phyloP scores from a whole-genome alignment of 768 basidiomycete species.

The Dendrothele bispora region DNA sequence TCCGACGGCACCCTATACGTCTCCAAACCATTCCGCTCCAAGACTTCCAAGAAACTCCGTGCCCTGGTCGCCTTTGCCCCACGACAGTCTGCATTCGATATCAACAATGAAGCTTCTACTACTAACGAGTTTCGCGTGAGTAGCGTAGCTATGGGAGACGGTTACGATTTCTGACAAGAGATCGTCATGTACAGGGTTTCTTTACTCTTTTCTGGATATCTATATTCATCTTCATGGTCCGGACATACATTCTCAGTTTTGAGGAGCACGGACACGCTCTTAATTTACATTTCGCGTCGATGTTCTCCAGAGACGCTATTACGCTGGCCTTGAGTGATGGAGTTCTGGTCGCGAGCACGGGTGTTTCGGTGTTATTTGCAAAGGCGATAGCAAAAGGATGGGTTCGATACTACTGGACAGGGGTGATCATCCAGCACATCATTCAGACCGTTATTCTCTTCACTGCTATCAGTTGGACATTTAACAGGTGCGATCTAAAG shows the following conservation, averaged over 20 bases:
- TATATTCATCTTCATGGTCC: conserved; percentile 77
- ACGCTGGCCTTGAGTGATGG: conserved; percentile 84
- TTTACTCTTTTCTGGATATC: conserved; percentile 94
- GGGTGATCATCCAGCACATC: conserved; percentile 75
- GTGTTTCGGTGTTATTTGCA: conserved; percentile 81
- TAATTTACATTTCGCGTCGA: conserved; percentile 75
- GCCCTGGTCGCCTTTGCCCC: conserved; percentile 87
- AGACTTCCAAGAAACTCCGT: conserved; percentile 71
- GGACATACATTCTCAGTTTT: conserved; percentile 75
- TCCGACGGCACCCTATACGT: conserved; percentile 70
- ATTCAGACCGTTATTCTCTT: conserved; percentile 76
- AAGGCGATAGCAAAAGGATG: conserved; percentile 74
- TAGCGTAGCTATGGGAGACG: conserved; percentile 11
- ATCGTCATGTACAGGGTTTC: conserved; percentile 63
- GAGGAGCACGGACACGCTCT: conserved; percentile 79
- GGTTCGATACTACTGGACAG: conserved; percentile 80
- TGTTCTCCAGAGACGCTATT: conserved; percentile 85
- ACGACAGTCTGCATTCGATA: conserved; percentile 84
- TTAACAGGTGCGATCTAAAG: conserved; percentile 47
- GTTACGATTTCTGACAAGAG: background rate
- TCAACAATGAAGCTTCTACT: conserved; percentile 67
- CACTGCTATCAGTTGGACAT: conserved; percentile 84
- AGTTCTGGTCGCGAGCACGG: conserved; percentile 74
- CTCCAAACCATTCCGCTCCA: conserved; percentile 75
- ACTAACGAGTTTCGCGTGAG: conserved; percentile 84